Evolutionary conservation across 2,329 filamentous ascomycete species (phyloP).

Genomic region (Acrodontium crateriforme): DNA sequence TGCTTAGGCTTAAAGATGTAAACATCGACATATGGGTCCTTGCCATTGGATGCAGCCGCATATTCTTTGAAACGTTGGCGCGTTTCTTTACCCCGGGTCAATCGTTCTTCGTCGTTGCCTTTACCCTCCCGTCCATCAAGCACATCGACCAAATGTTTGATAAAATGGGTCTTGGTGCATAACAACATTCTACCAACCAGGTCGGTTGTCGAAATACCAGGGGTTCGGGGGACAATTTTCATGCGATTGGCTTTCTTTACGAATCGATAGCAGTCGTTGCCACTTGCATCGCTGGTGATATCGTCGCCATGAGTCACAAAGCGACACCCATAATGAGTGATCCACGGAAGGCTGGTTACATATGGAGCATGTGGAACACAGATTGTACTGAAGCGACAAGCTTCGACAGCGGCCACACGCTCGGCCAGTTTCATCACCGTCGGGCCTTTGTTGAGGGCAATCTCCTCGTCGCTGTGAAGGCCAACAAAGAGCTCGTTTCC

Average conservation of each 20-base stretch:
- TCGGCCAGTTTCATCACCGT: constrained; percentile 93
- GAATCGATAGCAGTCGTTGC: constrained; percentile 94
- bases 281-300: constrained; percentile 85
- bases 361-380: constrained; percentile 81
- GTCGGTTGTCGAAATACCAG: constrained; percentile 92
- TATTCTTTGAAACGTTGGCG: constrained; percentile 67
- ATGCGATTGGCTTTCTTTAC: constrained; percentile 90
- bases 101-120: constrained; percentile 54
- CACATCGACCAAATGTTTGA: constrained; percentile 41
- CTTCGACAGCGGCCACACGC: constrained; percentile 82
- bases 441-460: constrained; percentile 91
- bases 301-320: constrained; percentile 96
- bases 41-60: constrained; percentile 72
- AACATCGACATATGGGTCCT: constrained; percentile 65
- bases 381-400: constrained; percentile 84
- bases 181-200: constrained; percentile 96
- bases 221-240: constrained; percentile 92
- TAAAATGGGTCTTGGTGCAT: constrained; percentile 46
- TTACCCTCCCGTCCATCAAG: constrained; percentile 60
- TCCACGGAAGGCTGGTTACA: constrained; percentile 86
- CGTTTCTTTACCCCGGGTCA: constrained; percentile 53
- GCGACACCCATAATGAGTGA: constrained; percentile 85
- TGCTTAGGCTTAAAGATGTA: constrained; percentile 53
- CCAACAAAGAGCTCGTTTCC: constrained; percentile 82
- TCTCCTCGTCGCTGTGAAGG: constrained; percentile 89